Evolutionary conservation across 2,329 filamentous ascomycete genomes (phyloP), one percentile per base, ranked within the genome.

Genomic region (Trichophyton schoenleinii): DNA sequence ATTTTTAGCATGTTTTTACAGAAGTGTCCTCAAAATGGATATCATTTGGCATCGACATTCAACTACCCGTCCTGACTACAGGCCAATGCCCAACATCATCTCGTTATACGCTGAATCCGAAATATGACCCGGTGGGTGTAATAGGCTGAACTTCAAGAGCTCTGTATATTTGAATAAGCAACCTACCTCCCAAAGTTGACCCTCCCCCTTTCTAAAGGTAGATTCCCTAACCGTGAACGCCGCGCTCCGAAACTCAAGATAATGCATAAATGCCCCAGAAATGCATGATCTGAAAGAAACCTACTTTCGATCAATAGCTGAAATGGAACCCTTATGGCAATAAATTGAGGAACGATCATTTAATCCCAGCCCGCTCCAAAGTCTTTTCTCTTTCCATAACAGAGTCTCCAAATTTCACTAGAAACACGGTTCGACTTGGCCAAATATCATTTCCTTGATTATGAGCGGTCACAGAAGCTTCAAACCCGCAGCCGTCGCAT

Each of bases 351-450:
- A 9, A 13, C 9, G 9, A 9, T 70, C 68, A 78, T 73, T 78
- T 78, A 22, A 78, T 68, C 8, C 79, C 78, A 3, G 76, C 77
- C 75, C 87, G 84, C 62, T 84, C 87, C 68, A 95, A 73, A 68
- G 90, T 88, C 64, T 86, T 86, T 80, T 99, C 94, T 72, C 94
- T 80, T 78, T 97, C 92, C 73, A 97, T 79, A 48, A 97, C 92
- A 73, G 90, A 88, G n/a, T 85, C 81, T 66, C 89, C 86, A 72
- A 99, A 99, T 75, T 92, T 91, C 70, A 99, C 86, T 72, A 99
- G 74, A 71, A 96, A 99, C 36, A 99, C 91, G 49, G 94, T 99
- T 79, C 94, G 89, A 38, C 89, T 89, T 0, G 94, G 94, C 91
- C 92, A 97, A 84, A 97, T 87, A 70, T 92, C 89, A 64, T 79